A percentile compares a stretch with the other conserved stretches of the same genome.
Conservation (phyloP, 139 green algal species). For the Ostreobium quekettii region DNA sequence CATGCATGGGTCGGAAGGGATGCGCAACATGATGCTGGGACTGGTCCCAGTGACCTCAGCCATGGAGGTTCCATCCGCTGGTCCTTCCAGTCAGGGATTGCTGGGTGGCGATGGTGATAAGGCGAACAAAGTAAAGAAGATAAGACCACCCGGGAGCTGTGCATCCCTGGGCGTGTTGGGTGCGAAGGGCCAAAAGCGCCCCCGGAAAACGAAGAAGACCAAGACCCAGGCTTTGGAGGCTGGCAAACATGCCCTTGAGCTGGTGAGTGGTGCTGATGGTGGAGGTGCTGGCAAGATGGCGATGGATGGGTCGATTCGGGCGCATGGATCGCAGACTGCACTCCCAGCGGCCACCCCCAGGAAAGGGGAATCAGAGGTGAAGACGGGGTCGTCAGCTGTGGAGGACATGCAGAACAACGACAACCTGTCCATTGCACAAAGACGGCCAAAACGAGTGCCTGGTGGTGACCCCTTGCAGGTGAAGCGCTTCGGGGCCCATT, state of each 20-base stretch:
- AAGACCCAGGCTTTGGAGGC: not conserved
- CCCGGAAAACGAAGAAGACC: not conserved
- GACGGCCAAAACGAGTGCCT: slow-evolving; percentile 21
- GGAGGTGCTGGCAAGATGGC: too few relatives aligned
- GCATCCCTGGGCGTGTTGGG: too few relatives aligned
- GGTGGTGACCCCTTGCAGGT: slow-evolving; percentile 24
- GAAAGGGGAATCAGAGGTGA: not conserved
- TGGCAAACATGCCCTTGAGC: too few relatives aligned
- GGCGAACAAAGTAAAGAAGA: not conserved
- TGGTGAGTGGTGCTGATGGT: too few relatives aligned
- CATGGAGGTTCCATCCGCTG: too few relatives aligned
- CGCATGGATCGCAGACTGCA: too few relatives aligned
- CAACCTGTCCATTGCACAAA: not conserved
- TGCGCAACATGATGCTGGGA: not conserved
- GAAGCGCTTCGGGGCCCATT: too few relatives aligned
- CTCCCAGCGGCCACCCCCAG: not conserved
- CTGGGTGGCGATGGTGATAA: not conserved
- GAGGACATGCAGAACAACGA: not conserved
- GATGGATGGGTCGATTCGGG: too few relatives aligned
- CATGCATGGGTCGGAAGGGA: too few relatives aligned
- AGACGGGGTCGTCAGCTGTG: not conserved
- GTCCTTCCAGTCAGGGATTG: not conserved
- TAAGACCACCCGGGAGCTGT: too few relatives aligned
- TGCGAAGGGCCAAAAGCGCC: too few relatives aligned
- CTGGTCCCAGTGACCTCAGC: not conserved